Base-by-base conservation (phyloP, 2,329 filamentous ascomycete genomes). In the Colletotrichum tropicale region DNA sequence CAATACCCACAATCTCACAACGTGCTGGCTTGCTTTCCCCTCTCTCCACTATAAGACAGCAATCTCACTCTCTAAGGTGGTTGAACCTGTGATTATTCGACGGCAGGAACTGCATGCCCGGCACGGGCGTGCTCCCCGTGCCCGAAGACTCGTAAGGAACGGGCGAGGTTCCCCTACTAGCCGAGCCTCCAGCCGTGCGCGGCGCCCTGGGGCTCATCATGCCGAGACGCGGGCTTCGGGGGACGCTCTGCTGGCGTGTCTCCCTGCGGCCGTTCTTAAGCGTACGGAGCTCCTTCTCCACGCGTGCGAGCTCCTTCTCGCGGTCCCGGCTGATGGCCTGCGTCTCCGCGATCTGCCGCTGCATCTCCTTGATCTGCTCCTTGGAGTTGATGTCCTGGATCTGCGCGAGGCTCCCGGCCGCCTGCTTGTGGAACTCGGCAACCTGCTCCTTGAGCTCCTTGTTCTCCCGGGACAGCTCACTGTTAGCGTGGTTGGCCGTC, bases 211-310 rank as follows among this genome's bases (percentile, higher is more conserved):
- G 90, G 76, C 90, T 91, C 84, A 90, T 88, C 68, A 90, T 83
- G 36, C 87, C 85, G 77, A 88, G 84, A 8, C 89, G 86, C n/a
- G 91, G 91, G 79, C 90, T 92, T 26, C 89, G 88, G 66, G 90
- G 90, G 26, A 91, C 89, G 78, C 90, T 92, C 68, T 84, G 86
- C 79, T 89, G 87, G 43, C 91, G 84, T 5, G 91, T 92, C 81
- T 91, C 90, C 61, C 90, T 85, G 8, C 91, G 87, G 21, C 86
- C 87, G 75, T 86, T 89, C 79, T 86, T 88, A 55, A 88, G 80
- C 55, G 82, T 75, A 9, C 85, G 84, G 30, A 91, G 80, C 80
- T 92, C 90, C 18, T 91, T 88, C 71, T 84, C 86, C 28, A 85
- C 77, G 16, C 84, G 85, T 21, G 86, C 85, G 30, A 92, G 83